Percentiles rank a stretch among this genome's conserved stretches.
These are phyloP conservation scores for Allium cepa DNA, from an alignment of 106 monocot species.

Conservation along the genomic window DNA sequence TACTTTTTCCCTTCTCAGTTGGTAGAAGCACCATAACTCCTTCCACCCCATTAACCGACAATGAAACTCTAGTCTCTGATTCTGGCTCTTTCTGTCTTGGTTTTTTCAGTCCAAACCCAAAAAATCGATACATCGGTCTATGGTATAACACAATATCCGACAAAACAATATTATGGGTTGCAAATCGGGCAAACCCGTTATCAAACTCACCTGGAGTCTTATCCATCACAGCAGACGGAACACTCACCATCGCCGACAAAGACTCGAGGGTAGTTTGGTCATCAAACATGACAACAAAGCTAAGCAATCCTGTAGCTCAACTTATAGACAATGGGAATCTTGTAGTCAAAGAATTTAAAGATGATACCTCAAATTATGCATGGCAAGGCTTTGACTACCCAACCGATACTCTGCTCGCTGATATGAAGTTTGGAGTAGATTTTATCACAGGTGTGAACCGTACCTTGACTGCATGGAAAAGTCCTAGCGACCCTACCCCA, in stretches of 20 bases:
- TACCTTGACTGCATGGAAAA: neutral
- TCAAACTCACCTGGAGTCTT: neutral
- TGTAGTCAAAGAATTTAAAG: neutral
- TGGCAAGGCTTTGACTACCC: slow-evolving; percentile 11
- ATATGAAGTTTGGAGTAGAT: slow-evolving; percentile 6
- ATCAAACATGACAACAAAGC: neutral
- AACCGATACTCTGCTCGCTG: slow-evolving; percentile 9
- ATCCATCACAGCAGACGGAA: neutral
- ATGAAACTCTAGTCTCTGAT: slow-evolving; percentile 34
- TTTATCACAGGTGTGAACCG: neutral
- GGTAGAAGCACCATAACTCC: slow-evolving; percentile 9
- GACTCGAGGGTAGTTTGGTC: neutral
- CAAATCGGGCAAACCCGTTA: slow-evolving; percentile 28
- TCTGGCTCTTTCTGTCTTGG: slow-evolving; percentile 29
- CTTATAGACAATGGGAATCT: slow-evolving; percentile 2
- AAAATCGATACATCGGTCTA: slow-evolving; percentile 34
- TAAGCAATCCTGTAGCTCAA: neutral
- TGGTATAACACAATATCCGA: slow-evolving; percentile 27
- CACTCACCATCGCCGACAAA: neutral
- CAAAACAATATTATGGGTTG: slow-evolving; percentile 28
- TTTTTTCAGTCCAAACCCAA: slow-evolving; percentile 28
- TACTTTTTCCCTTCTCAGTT: neutral
- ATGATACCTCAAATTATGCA: neutral
- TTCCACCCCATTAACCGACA: slow-evolving; percentile 4
- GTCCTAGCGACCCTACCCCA: neutral